phyloP scores from a whole-genome alignment of 495 filamentous ascomycete species.

The Tuber borchii region DNA sequence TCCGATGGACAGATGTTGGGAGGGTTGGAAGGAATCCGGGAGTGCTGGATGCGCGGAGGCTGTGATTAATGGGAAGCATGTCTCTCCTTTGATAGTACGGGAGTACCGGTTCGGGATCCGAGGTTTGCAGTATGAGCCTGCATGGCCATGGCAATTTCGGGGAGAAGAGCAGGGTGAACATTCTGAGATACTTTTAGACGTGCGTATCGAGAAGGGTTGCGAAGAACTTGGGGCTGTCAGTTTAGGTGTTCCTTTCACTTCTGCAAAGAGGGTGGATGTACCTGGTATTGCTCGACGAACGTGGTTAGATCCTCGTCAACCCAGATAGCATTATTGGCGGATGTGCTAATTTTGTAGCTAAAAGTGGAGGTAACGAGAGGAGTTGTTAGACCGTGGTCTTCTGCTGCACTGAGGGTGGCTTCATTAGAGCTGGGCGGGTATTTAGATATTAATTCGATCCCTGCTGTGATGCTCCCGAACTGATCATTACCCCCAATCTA shows the following conservation, averaged over 20 bases:
- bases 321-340: conserved; percentile 90
- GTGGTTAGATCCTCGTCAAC: conserved; percentile 73
- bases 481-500: conserved; percentile 95
- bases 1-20: too few species aligned
- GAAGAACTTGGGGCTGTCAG: conserved; percentile 55
- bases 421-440: conserved; percentile 7
- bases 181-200: conserved; percentile 70
- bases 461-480: conserved; percentile 92
- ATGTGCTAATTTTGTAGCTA: conserved; percentile 92
- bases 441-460: too few species aligned
- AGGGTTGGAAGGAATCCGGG: too few species aligned
- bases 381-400: conserved; percentile 73
- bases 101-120: conserved; percentile 60
- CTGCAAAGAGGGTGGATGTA: conserved; percentile 32
- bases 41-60: too few species aligned
- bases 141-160: conserved; percentile 59
- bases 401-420: conserved; percentile 27
- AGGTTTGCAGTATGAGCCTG: conserved; percentile 58
- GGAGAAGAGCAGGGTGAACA: too few species aligned
- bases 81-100: too few species aligned
- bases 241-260: background rate
- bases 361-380: conserved; percentile 78
- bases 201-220: conserved; percentile 70
- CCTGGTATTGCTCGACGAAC: conserved; percentile 76
- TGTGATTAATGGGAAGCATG: too few species aligned